These are phyloP conservation scores for Kodamaea derodonti DNA, from an alignment of 1,139 yeast species.

Conservation along the genomic window DNA sequence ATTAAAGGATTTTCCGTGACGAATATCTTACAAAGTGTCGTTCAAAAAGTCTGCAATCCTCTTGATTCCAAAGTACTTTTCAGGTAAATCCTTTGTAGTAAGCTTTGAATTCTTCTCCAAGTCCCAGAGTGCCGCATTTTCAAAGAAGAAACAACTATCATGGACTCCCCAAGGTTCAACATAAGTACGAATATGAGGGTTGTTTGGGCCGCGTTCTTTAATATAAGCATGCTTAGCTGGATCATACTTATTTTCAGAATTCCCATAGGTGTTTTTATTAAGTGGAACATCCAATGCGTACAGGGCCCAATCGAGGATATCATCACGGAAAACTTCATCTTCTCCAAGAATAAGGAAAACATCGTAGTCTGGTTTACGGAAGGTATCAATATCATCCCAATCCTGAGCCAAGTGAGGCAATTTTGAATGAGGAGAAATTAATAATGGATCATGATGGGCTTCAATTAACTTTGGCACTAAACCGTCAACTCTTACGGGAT, in stretches of 20 bases:
- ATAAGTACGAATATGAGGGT: slow-evolving; percentile 19
- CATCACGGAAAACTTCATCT: slow-evolving; percentile 44
- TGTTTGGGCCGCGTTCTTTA: slow-evolving; percentile 11
- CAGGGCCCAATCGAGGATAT: slow-evolving; percentile 33
- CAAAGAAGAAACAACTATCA: slow-evolving; percentile 35
- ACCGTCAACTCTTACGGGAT: slow-evolving; percentile 6
- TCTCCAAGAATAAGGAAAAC: slow-evolving; percentile 38
- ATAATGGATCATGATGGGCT: slow-evolving; percentile 13
- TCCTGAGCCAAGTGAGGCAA: slow-evolving; percentile 16
- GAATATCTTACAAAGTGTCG: slow-evolving; percentile 19
- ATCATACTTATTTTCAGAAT: slow-evolving; percentile 21
- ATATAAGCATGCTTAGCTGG: slow-evolving; percentile 17
- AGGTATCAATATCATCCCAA: slow-evolving; percentile 36
- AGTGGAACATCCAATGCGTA: slow-evolving; percentile 30
- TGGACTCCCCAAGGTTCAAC: slow-evolving; percentile 47
- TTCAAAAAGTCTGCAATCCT: slow-evolving; percentile 27
- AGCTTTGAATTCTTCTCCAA: slow-evolving; percentile 6
- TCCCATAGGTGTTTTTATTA: slow-evolving; percentile 19
- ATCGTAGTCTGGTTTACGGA: slow-evolving; percentile 20
- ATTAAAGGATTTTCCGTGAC: too few species aligned
- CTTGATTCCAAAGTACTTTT: slow-evolving; percentile 26
- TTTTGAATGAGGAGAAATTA: slow-evolving; percentile 19
- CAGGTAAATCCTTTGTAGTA: slow-evolving; percentile 7
- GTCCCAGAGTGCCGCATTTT: slow-evolving; percentile 15
- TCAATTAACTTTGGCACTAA: slow-evolving; percentile 11